Evolutionary conservation across 2,329 filamentous ascomycete species (phyloP), one percentile per base, ranked within the genome.

Genomic region (Fusarium clavum): DNA sequence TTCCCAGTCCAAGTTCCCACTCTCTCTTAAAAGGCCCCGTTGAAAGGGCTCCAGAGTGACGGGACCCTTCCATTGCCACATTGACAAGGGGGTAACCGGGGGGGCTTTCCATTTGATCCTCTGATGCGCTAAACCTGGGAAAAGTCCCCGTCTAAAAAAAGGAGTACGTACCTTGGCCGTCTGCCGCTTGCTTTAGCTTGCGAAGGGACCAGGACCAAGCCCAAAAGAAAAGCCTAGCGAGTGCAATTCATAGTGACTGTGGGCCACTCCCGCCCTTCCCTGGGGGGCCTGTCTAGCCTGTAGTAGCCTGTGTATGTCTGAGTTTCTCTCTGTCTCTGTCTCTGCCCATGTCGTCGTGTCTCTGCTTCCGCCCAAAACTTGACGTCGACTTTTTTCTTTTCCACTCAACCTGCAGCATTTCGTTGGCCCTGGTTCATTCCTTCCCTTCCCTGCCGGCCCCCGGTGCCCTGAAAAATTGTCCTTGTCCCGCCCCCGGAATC

Each of bases 401-500:
- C 67, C 58, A 61, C 68, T 69, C 67, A 71, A 71, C 55, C 59
- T 71, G 63, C 63, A 71, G 54, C 56, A 52, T 45, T 59, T 70
- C 46, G 67, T 70, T 70, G 67, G 67, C 54, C 61, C 56, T 71
- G 55, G 45, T 67, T 44, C 70, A 69, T 69, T 73, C 63, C 66
- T 73, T 73, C 58, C 65, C 63, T 72, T 65, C 69, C 68, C 43
- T 69, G 64, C 56, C 65, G 57, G 58, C 41, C 63, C 61, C 61
- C 62, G 57, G 60, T 55, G 65, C 61, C 60, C 69, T 72, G 66
- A 69, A 75, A 75, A 74, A 71, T 72, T 74, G 68, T 70, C 70
- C 72, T 69, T 69, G 69, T 72, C 65, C 73, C 72, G 70, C 71
- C 71, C 70, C 73, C 64, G 48, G 49, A 64, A 52, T 53, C 55